phyloP scores from a whole-genome alignment of 2,329 filamentous ascomycete species.

The Apiospora aurea region DNA sequence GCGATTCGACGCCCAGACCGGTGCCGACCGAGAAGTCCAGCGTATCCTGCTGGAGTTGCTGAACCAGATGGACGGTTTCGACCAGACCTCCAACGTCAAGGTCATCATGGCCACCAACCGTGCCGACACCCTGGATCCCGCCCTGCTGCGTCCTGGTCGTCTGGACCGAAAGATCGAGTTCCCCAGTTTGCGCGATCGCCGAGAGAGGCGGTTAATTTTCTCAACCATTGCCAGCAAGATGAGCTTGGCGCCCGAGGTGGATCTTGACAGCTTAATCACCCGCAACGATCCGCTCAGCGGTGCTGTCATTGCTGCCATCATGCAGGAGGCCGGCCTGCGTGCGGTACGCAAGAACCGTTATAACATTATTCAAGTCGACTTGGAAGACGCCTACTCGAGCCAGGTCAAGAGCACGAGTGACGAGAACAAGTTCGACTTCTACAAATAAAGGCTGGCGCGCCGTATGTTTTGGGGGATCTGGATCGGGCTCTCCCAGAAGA shows the following conservation, averaged over 20 bases:
- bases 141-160: slow-evolving; percentile 90
- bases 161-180: slow-evolving; percentile 99
- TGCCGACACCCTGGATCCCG: slow-evolving; percentile 95
- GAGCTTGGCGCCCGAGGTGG: slow-evolving; percentile 95
- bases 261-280: slow-evolving; percentile 94
- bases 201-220: slow-evolving; percentile 96
- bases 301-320: slow-evolving; percentile 96
- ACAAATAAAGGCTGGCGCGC: slow-evolving; percentile 67
- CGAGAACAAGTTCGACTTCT: slow-evolving; percentile 88
- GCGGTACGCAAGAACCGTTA: slow-evolving; percentile 98
- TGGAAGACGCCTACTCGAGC: slow-evolving; percentile 96
- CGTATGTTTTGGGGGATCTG: slow-evolving; percentile 1
- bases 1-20: slow-evolving; percentile 98
- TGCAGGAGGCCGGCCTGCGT: slow-evolving; percentile 96
- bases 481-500: background rate
- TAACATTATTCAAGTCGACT: slow-evolving; percentile 96
- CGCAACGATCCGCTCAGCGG: slow-evolving; percentile 95
- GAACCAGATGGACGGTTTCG: slow-evolving; percentile 99
- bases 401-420: slow-evolving; percentile 84
- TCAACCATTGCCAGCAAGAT: slow-evolving; percentile 96
- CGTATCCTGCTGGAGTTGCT: slow-evolving; percentile 96
- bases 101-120: slow-evolving; percentile 99
- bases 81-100: slow-evolving; percentile 98
- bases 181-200: slow-evolving; percentile 89
- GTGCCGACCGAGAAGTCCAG: slow-evolving; percentile 97